A percentile compares a stretch with the other conserved stretches of the same genome.
phyloP scores from a whole-genome alignment of 768 basidiomycete species.

The Gloeophyllum trabeum region DNA sequence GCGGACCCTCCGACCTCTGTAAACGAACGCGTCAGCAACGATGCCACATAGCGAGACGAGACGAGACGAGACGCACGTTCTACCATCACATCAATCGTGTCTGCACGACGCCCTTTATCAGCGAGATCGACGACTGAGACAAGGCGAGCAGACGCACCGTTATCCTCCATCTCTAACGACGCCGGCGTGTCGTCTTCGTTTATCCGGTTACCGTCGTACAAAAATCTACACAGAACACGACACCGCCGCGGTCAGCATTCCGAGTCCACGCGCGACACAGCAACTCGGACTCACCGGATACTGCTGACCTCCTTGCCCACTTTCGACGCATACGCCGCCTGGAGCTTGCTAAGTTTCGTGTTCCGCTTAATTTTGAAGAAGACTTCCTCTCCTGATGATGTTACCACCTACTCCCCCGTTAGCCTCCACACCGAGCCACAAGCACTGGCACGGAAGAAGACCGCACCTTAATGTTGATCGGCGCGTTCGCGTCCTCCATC shows the following conservation, averaged over 20 bases:
- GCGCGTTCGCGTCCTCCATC: conserved; percentile 42
- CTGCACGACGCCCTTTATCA: conserved; percentile 22
- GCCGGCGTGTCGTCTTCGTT: conserved; percentile 81
- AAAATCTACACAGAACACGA: conserved; percentile 43
- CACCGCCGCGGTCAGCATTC: background rate
- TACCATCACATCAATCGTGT: conserved; percentile 95
- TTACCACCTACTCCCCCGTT: conserved; percentile 45
- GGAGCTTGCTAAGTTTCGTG: conserved; percentile 87
- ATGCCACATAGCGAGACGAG: conserved; percentile 7
- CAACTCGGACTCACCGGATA: conserved; percentile 57
- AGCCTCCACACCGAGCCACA: background rate
- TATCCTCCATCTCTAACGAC: conserved; percentile 82
- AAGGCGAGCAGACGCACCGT: conserved; percentile 37
- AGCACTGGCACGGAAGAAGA: background rate
- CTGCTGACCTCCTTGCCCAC: conserved; percentile 82
- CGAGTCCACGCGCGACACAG: background rate
- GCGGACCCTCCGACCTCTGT: conserved; percentile 20
- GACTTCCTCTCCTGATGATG: conserved; percentile 73
- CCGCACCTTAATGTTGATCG: conserved; percentile 74
- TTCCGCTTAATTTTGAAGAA: conserved; percentile 96
- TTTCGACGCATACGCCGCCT: conserved; percentile 85
- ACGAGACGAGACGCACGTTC: conserved; percentile 56
- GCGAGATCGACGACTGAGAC: background rate
- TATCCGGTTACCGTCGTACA: conserved; percentile 86
- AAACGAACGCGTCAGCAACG: background rate